Evolutionary conservation across 2,329 filamentous ascomycete species (phyloP), one percentile per base, ranked within the genome.

Genomic region (Colletotrichum scovillei): DNA sequence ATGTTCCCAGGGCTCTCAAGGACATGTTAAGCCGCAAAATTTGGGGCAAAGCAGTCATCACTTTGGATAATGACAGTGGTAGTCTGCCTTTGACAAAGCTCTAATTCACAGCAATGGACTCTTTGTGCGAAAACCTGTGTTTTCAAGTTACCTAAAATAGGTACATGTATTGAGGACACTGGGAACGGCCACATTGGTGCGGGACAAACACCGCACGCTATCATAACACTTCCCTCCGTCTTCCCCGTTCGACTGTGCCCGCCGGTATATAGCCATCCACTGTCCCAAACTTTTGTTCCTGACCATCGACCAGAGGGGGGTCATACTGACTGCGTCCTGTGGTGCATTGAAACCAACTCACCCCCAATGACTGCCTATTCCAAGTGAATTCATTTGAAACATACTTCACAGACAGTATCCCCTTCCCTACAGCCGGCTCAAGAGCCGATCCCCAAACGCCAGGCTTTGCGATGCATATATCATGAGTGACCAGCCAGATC

Each of bases 21-120:
- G 88, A 90, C 75, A 80, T 91, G 22, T 82, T 82, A 4, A 78
- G 81, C 8, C 82, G 87, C 49, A 88, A 84, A 76, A 82, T 89
- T 11, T 89, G 86, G 82, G 89, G 89, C 3, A 90, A 91, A 76
- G 87, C 89, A 6, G 83, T 91, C 0, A 79, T 91, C n/a, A 82
- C 80, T 55, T 79, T 88, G 22, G 78, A 78, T 22, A 77, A 77
- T 8, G 22, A 19, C 53, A 56, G 56, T 58, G 64, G 30, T 60
- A 28, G 46, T 53, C 6, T 24, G 14, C 30, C 60, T 56, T 22
- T 22, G 63, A 67, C 55, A 2, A 69, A 26, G 46, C 55, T 70
- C 19, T 72, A 26, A 71, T 49, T 49, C 42, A 49, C 42, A 32
- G n/a, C n/a, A 56, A 22, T 22, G 8, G 6, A 28, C 5, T 26